phyloP scores from a whole-genome alignment of 352 stramenopile species.

The Globisporangium heterothallicum region DNA sequence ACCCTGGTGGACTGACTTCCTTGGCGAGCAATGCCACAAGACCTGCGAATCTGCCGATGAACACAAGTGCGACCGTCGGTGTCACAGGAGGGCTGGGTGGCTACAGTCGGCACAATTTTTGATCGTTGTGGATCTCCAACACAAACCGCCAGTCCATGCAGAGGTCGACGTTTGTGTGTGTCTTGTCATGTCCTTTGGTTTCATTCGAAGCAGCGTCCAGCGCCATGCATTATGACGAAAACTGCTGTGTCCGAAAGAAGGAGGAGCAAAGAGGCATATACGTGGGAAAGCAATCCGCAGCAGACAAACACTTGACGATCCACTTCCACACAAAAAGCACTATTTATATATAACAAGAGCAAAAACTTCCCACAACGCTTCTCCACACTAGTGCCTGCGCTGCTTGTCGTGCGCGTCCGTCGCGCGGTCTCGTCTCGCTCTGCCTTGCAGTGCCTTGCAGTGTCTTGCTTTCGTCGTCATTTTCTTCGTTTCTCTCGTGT shows the following conservation, averaged over 20 bases:
- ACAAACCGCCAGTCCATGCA: background rate
- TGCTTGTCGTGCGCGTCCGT: no score
- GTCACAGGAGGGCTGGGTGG: conserved; percentile 38
- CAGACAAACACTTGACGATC: conserved; percentile 1
- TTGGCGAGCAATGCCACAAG: conserved; percentile 12
- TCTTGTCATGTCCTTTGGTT: background rate
- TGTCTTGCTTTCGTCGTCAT: background rate
- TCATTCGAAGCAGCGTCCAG: background rate
- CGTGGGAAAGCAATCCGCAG: background rate
- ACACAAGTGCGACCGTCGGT: conserved; percentile 44
- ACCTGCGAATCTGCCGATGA: conserved; percentile 21
- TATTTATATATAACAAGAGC: conserved; percentile 45
- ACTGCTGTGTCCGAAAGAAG: no score
- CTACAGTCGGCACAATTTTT: conserved; percentile 81
- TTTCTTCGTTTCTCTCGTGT: background rate
- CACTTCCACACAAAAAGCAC: conserved; percentile 22
- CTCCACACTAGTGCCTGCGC: no score
- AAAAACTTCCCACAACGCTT: conserved; percentile 1
- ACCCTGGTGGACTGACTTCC: conserved; percentile 15
- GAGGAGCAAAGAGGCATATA: background rate
- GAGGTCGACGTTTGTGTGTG: background rate
- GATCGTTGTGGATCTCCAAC: conserved; percentile 14
- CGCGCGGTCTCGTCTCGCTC: background rate
- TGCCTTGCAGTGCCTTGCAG: background rate
- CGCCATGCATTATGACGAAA: background rate